Evolutionary conservation across 768 basidiomycete species (phyloP), one percentile per base, ranked within the genome.

Genomic region (Lactifluus volemus): DNA sequence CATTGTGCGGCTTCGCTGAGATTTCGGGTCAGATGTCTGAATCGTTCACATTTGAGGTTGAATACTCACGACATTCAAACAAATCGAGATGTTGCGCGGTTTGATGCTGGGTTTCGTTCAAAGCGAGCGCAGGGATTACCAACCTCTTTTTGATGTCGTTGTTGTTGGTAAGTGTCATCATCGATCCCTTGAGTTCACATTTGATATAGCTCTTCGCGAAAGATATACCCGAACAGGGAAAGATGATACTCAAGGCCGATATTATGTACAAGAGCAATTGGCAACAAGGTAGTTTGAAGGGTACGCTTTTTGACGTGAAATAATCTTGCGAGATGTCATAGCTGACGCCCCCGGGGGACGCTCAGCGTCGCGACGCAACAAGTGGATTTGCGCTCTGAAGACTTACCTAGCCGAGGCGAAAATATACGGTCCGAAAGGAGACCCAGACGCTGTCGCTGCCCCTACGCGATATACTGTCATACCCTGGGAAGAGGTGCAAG

Each of bases 201-300:
- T 39, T 56, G 15, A 47, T 42, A 21, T 49, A 19, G 39, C 19
- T 15, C 19, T 14, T 45, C 49, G 63, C 51, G 60, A 70, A 61
- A 83, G 91, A 92, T 70, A 85, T 92, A 67, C 86, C 89, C 21
- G 88, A 81, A 6, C 92, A 95, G 70, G 79, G 79, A 60, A 91
- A 85, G 72, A 82, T 94, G 80, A 80, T 80, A 0, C 77, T 92
- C 21, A 80, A 80, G 59, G 87, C 86, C 45, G 85, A 88, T 69
- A 94, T 95, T 75, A 90, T 86, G 73, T 94, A 91, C 77, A 92
- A 91, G 76, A 84, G 84, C 66, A 94, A 93, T 69, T 85, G 83
- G 74, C 92, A 94, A 70, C 86, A 88, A 67, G 84, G 83, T 19
- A 83, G 84, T 2, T 74, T 89, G 9, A 88, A 84, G 78, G 77